Percentiles rank a stretch among this genome's conserved stretches.
phyloP scores from a whole-genome alignment of 202 grass and related monocot genomes.

The Setaria italica region DNA sequence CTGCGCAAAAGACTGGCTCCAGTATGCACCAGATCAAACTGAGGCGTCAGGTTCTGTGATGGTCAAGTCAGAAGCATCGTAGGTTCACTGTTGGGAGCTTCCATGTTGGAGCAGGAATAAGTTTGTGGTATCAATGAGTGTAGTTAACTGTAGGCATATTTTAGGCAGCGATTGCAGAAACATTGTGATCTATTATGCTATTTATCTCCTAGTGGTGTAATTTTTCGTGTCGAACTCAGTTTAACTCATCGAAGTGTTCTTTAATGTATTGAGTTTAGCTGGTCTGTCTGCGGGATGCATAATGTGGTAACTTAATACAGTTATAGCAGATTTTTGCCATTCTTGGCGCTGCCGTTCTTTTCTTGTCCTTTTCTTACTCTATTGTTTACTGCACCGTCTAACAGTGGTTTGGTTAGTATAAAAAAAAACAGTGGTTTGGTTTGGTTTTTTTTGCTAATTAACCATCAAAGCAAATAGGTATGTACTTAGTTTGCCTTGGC shows the following conservation, averaged over 20 bases:
- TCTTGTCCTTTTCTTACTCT: background rate
- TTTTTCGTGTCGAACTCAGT: conserved; percentile 39
- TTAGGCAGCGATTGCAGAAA: conserved; percentile 13
- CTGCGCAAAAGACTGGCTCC: conserved; percentile 87
- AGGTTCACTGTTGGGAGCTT: background rate
- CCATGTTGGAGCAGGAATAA: conserved; percentile 4
- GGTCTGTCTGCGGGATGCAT: conserved; percentile 8
- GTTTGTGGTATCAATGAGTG: background rate
- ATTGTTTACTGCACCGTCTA: background rate
- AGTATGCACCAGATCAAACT: conserved; percentile 49
- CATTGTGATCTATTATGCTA: background rate
- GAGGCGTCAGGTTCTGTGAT: conserved; percentile 43
- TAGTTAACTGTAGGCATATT: conserved; percentile 53
- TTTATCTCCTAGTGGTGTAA: conserved; percentile 44
- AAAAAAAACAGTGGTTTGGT: too few relatives aligned
- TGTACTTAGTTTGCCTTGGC: too few relatives aligned
- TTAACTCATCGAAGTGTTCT: conserved; percentile 27
- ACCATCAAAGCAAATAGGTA: too few relatives aligned
- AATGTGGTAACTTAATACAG: background rate
- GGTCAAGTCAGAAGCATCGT: conserved; percentile 58
- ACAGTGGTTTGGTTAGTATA: too few relatives aligned
- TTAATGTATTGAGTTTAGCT: conserved; percentile 28
- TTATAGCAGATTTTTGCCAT: background rate
- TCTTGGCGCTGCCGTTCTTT: background rate
- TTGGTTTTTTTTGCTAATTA: too few relatives aligned